Base-by-base conservation (phyloP, 1,284 basidiomycete genomes). In the Bondarzewia mesenterica region DNA sequence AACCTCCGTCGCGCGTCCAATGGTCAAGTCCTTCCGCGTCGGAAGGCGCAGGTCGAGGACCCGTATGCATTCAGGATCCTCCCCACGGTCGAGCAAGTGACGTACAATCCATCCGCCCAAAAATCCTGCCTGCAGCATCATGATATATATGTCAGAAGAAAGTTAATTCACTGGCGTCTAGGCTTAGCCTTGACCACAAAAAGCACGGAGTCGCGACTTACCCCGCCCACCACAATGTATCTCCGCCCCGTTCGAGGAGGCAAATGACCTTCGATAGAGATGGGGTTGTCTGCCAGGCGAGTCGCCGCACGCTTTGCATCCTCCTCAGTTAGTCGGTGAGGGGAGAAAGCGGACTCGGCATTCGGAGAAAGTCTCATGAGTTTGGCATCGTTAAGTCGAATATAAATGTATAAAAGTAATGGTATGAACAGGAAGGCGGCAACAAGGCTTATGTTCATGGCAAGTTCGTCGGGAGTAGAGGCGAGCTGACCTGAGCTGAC, bases 51-150 rank as follows among this genome's bases (percentile, higher is more conserved):
- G 69, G 60, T 89, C 86, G 21, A 88, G 54, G 3, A 89, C 65
- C n/a, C 85, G 71, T 25, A 88, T 85, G 12, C 65, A 67, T 42
- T 65, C 67, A 0, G 82, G 78, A 51, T 85, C 72, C 61, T 89
- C 85, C 0, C 85, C 85, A 2, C 85, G 75, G 40, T 77, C 66
- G 7, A 88, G 53, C 2, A 89, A 68, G 45, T 84, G 78, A 0
- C 77, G 64, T 3, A 83, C 78, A 36, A 89, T 79, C 85, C 85
- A 89, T 12, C 82, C 82, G 8, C 85, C 85, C 5, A 87, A 60
- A 51, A 86, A 85, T 0, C 85, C 85, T 2, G 78, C 77, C 81
- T 86, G 50, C 16, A 15, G 14, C 14, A 42, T n/a, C 38, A 21
- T 18, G 10, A 40, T 7, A n/a, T 12, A 32, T n/a, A 32, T 32